Base-by-base conservation (phyloP, 768 basidiomycete species). In the Boletus coccyginus region DNA sequence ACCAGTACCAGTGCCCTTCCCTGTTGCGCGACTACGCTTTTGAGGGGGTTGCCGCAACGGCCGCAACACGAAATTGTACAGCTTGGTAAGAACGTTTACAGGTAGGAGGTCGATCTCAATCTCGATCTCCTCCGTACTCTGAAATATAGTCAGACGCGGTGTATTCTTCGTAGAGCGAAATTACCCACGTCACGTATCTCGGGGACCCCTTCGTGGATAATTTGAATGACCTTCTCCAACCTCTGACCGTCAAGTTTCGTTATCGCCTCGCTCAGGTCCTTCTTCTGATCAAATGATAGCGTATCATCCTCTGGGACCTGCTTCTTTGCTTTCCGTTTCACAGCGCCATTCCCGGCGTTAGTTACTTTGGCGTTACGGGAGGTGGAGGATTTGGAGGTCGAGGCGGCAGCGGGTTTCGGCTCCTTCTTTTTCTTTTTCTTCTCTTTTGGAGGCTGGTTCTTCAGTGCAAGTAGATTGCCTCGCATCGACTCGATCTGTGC, bases 51-150 rank as follows among this genome's bases (percentile, higher is more conserved):
- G 83, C 32, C 85, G 84, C 57, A 86, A 70, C 1, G 92, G 92
- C 11, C 90, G 86, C 55, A 96, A 79, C 62, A 98, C 96, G 67
- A 92, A 94, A 74, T 96, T 95, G 78, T 98, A 99, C 31, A 99
- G 81, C 74, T 93, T 92, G 51, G 90, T 89, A 51, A 98, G 83
- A 44, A 97, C 95, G 32, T 82, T 72, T 8, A 90, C 79, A 47
- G 97, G 95, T 33, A 99, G 78, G 40, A 85, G 77, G 68, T 98
- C 97, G 67, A 99, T 98, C 74, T 99, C 97, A 42, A 99, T 84
- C 72, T 99, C 97, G 66, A 99, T 98, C 77, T 99, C 97, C 73
- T 98, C 94, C 45, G 89, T 90, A 72, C 92, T 94, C 92, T 94
- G 76, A 57, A 60, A 50, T 31, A 57, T 14, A 49, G 56, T 58